Conservation (phyloP, 768 basidiomycete species). For the Boletus bicolor region DNA sequence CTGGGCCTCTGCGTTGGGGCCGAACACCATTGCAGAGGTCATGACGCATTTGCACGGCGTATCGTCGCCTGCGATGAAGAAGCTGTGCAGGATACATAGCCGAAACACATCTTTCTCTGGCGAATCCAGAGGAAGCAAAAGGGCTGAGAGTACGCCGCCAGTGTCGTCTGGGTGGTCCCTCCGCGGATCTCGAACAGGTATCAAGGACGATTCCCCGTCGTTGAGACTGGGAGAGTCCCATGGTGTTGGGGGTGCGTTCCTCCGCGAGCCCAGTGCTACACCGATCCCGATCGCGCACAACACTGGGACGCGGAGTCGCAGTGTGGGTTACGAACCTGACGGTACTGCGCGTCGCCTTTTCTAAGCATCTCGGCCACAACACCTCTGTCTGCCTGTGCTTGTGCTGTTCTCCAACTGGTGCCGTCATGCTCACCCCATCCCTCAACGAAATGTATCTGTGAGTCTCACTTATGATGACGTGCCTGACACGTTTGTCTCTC, state of each 20-base stretch:
- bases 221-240: constrained; percentile 5
- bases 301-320: constrained; percentile 26
- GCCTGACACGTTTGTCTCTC: constrained; percentile 1
- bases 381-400: background rate
- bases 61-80: constrained; percentile 18
- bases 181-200: constrained; percentile 8
- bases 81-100: constrained; percentile 22
- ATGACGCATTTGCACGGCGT: constrained; percentile 11
- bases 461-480: constrained; percentile 13
- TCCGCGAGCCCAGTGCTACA: constrained; percentile 26
- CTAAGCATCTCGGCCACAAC: constrained; percentile 1
- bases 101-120: background rate
- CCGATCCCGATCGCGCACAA: constrained; percentile 24
- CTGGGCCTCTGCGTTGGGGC: constrained; percentile 26
- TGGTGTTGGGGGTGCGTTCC: constrained; percentile 17
- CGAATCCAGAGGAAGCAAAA: constrained; percentile 9
- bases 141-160: constrained; percentile 31
- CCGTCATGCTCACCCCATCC: background rate
- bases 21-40: constrained; percentile 24
- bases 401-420: background rate
- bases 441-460: constrained; percentile 9
- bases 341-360: constrained; percentile 11
- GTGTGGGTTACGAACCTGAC: constrained; percentile 23
- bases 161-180: constrained; percentile 23
- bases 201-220: constrained; percentile 11